Percentiles rank a stretch among this genome's conserved stretches.
Evolutionary conservation across 495 filamentous ascomycete species (phyloP).

Genomic region (Chaetomidium leptoderma): DNA sequence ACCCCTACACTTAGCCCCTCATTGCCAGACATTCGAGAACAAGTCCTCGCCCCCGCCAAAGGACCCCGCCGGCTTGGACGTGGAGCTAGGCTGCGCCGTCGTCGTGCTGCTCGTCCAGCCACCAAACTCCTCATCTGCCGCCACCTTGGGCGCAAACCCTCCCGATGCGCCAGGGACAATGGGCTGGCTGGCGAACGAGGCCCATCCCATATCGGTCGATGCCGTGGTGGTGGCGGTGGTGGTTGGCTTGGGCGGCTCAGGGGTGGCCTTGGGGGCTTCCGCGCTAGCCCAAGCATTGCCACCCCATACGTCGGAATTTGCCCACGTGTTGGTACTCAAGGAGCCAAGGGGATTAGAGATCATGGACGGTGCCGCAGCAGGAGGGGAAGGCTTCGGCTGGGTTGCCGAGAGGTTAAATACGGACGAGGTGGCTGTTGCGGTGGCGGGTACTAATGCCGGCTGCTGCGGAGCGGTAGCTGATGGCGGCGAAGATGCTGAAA

Average conservation of each 20-base stretch:
- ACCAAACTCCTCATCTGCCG: constrained; percentile 87
- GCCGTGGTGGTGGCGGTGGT: constrained; percentile 30
- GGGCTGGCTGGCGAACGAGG: constrained; percentile 50
- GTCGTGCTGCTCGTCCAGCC: constrained; percentile 75
- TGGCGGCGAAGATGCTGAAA: constrained; percentile 48
- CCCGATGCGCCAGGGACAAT: constrained; percentile 50
- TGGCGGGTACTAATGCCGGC: constrained; percentile 40
- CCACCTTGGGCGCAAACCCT: constrained; percentile 60
- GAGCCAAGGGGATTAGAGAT: constrained; percentile 31
- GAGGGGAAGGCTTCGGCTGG: constrained; percentile 44
- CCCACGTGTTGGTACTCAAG: constrained; percentile 43
- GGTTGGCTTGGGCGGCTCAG: constrained; percentile 32
- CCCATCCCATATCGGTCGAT: constrained; percentile 55
- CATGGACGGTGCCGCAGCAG: constrained; percentile 32
- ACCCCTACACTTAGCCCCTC: too few species aligned
- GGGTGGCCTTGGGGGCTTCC: constrained; percentile 36
- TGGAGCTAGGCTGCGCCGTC: constrained; percentile 33
- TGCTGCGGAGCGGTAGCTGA: constrained; percentile 48
- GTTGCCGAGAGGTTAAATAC: constrained; percentile 74
- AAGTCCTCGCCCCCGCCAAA: constrained; percentile 75
- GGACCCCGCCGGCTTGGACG: constrained; percentile 43
- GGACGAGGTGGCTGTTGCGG: constrained; percentile 46
- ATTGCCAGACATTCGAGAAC: constrained; percentile 94
- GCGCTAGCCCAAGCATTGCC: constrained; percentile 55
- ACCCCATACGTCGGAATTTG: constrained; percentile 48